These are phyloP conservation scores for Fonsecaea pugnacius DNA, from an alignment of 2,329 filamentous ascomycete genomes.

Conservation along the genomic window DNA sequence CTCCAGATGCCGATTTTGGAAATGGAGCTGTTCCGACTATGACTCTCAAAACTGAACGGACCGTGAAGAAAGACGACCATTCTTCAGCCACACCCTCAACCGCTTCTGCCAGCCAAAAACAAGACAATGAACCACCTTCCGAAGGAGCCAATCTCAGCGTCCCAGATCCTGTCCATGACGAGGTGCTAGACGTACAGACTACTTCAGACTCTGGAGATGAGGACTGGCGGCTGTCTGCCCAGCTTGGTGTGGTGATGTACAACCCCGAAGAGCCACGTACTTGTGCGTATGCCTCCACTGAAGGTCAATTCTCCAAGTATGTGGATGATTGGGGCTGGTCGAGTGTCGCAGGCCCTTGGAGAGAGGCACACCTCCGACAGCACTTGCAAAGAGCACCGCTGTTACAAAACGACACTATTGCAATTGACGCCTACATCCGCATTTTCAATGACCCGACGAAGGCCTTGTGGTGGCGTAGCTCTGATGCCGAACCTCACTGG, in stretches of 20 bases:
- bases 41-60: slow-evolving; percentile 20
- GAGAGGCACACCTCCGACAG: slow-evolving; percentile 62
- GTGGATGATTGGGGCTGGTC: slow-evolving; percentile 68
- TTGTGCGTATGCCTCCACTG: slow-evolving; percentile 59
- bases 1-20: slow-evolving; percentile 44
- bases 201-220: slow-evolving; percentile 22
- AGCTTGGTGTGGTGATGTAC: slow-evolving; percentile 65
- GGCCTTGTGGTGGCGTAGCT: slow-evolving; percentile 65
- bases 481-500: slow-evolving; percentile 55
- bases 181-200: slow-evolving; percentile 3
- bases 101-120: slow-evolving; percentile 8
- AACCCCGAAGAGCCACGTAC: slow-evolving; percentile 66
- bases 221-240: slow-evolving; percentile 60
- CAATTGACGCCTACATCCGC: slow-evolving; percentile 66
- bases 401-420: slow-evolving; percentile 64
- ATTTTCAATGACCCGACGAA: slow-evolving; percentile 64
- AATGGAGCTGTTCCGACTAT: slow-evolving; percentile 36
- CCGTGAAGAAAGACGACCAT: slow-evolving; percentile 14
- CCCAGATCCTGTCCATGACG: slow-evolving; percentile 4
- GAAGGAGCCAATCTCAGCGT: slow-evolving; percentile 4
- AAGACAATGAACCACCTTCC: slow-evolving; percentile 12
- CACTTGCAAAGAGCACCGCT: slow-evolving; percentile 63
- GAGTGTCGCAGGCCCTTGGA: slow-evolving; percentile 63
- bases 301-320: slow-evolving; percentile 63
- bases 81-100: neutral